Evolutionary conservation across 495 filamentous ascomycete genomes (phyloP), one percentile per base, ranked within the genome.

Genomic region (Penicillium herquei): DNA sequence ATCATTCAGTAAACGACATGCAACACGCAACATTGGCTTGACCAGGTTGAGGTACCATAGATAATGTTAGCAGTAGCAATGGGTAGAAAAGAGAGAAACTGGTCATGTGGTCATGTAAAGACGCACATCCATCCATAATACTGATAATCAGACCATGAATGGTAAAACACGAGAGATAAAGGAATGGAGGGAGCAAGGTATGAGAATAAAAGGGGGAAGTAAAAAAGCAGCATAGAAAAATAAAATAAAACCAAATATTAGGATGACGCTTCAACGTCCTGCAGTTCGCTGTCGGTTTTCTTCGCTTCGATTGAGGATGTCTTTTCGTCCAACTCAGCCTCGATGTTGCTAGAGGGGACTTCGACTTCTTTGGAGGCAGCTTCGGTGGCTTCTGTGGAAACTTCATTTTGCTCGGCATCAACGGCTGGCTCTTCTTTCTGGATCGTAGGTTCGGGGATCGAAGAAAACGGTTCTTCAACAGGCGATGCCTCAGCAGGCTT

Each of bases 221-320:
- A 12, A 47, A 30, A n/a, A 45, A 46, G 31, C 13, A 42, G 40
- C 21, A n/a, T 14, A 32, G 26, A 26, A 46, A 30, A 46, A 2
- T 13, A 11, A 32, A 16, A 46, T n/a, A 21, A 46, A 32, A 32
- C n/a, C 26, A 46, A 21, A 32, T 46, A 31, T 42, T 54, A 57
- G 11, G 18, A 47, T 39, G 51, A 49, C 40, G 48, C 47, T 12
- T 30, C 39, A 7, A 43, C 14, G 26, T 17, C 33, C 9, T 63
- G 57, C n/a, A 65, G 47, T 1, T 65, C 55, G 34, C 64, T 64
- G 14, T 74, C 68, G 11, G 40, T 2, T 43, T 37, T 65, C 64
- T 77, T 74, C 30, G 61, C 71, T 41, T 75, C 65, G 9, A 69
- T 69, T 14, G 65, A 50, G 3, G 69, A 66, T 39, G 70, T 31